These are phyloP conservation scores for Lactarius evosmus DNA, from an alignment of 768 basidiomycete genomes.

Conservation along the genomic window DNA sequence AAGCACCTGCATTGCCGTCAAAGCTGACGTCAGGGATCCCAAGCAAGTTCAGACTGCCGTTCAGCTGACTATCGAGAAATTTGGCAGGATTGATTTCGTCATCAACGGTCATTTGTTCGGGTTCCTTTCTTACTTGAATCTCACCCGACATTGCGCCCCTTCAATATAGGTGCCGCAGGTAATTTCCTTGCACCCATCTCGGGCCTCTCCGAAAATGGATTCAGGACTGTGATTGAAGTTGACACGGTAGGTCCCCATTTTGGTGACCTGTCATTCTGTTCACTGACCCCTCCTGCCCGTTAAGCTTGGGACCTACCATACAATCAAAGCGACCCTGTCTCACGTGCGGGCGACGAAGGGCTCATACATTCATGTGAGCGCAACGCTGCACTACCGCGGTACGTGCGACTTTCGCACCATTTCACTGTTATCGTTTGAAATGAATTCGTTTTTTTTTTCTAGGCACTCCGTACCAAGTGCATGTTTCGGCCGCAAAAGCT, in stretches of 20 bases:
- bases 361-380: conserved; percentile 85
- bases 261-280: background rate
- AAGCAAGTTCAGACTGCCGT: conserved; percentile 73
- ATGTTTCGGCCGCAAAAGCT: conserved; percentile 94
- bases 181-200: conserved; percentile 92
- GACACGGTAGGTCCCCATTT: conserved; percentile 61
- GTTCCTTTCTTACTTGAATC: background rate
- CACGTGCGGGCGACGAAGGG: conserved; percentile 71
- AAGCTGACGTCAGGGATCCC: conserved; percentile 82
- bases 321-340: conserved; percentile 85
- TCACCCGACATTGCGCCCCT: background rate
- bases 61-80: conserved; percentile 64
- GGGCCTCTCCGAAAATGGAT: conserved; percentile 82
- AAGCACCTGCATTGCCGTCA: conserved; percentile 60
- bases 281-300: conserved; percentile 10
- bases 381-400: conserved; percentile 85
- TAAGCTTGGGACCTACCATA: conserved; percentile 90
- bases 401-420: conserved; percentile 23
- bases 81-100: conserved; percentile 91
- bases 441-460: conserved; percentile 11
- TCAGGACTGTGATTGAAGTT: conserved; percentile 90
- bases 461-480: conserved; percentile 85
- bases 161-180: conserved; percentile 76
- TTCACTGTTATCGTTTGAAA: background rate
- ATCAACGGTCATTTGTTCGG: conserved; percentile 66